A percentile compares a stretch with the other conserved stretches of the same genome.
Conservation (phyloP, 805 yeast species). For the Pichia insulana region DNA sequence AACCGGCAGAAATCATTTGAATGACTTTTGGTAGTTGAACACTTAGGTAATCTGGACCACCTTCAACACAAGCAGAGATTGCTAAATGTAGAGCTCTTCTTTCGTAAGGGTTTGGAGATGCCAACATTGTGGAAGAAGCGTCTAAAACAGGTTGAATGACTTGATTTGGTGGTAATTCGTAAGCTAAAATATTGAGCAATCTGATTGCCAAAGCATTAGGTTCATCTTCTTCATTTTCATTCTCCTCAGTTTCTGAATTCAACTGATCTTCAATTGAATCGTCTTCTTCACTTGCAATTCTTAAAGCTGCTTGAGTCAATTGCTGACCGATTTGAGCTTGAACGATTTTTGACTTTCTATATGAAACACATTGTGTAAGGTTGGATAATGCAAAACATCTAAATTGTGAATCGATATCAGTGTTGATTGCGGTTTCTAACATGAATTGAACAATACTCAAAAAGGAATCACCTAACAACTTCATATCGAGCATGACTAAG, state of each 20-base stretch:
- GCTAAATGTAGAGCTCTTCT: constrained; percentile 83
- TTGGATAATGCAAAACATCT: constrained; percentile 80
- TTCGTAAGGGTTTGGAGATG: constrained; percentile 60
- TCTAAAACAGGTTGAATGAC: constrained; percentile 74
- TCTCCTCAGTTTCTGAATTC: constrained; percentile 77
- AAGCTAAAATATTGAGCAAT: constrained; percentile 66
- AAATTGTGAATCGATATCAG: constrained; percentile 65
- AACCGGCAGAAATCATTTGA: constrained; percentile 64
- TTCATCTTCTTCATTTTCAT: constrained; percentile 84
- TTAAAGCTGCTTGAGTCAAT: constrained; percentile 63
- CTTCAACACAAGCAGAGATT: constrained; percentile 75
- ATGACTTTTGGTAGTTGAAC: constrained; percentile 66
- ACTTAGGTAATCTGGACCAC: constrained; percentile 89
- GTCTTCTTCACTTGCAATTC: constrained; percentile 73
- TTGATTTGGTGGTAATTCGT: constrained; percentile 87
- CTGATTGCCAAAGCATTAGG: constrained; percentile 75
- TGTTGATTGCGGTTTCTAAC: constrained; percentile 64
- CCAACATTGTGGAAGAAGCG: constrained; percentile 46
- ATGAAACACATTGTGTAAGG: constrained; percentile 66
- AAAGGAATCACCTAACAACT: constrained; percentile 69
- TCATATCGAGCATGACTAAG: constrained; percentile 65
- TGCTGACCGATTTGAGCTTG: constrained; percentile 79
- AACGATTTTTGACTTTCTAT: constrained; percentile 72
- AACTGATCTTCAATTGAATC: constrained; percentile 69
- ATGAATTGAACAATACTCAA: constrained; percentile 61